These are phyloP conservation scores for Stemphylium vesicarium DNA, from an alignment of 2,329 filamentous ascomycete species.

Conservation along the genomic window DNA sequence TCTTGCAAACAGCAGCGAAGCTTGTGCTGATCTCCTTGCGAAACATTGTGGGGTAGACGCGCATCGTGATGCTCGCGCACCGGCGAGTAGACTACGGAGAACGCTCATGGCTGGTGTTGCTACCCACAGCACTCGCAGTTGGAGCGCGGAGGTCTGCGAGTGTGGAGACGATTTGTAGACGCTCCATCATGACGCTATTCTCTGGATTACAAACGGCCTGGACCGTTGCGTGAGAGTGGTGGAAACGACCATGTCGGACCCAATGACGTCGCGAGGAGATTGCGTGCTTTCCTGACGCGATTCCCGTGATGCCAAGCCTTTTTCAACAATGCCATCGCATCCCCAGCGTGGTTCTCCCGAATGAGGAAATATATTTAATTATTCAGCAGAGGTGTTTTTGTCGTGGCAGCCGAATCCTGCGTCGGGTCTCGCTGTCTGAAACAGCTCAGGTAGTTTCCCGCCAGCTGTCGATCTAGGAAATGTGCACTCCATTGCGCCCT, in stretches of 20 bases:
- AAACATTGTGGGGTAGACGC: constrained; percentile 10
- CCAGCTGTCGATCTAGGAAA: not conserved
- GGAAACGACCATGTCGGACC: constrained; percentile 19
- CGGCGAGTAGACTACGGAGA: constrained; percentile 35
- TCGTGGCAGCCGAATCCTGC: not conserved
- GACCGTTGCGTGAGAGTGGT: constrained; percentile 14
- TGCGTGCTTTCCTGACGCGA: constrained; percentile 27
- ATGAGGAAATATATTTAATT: not conserved
- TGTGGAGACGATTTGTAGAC: constrained; percentile 9
- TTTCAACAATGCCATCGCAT: constrained; percentile 11
- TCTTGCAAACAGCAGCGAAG: constrained; percentile 19
- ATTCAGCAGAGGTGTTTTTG: not conserved
- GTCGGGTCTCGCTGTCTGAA: not conserved
- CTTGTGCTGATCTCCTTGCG: constrained; percentile 13
- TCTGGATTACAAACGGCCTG: constrained; percentile 21
- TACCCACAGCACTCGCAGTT: not conserved
- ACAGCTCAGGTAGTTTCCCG: not conserved
- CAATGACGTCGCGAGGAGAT: constrained; percentile 36
- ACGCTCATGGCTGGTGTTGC: constrained; percentile 36
- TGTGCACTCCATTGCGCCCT: too few species aligned
- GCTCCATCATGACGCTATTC: constrained; percentile 26
- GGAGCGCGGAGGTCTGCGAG: constrained; percentile 9
- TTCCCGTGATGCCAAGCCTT: constrained; percentile 16
- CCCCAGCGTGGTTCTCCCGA: not conserved
- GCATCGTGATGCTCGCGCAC: constrained; percentile 28